phyloP scores from a whole-genome alignment of 2,329 filamentous ascomycete genomes.

The Paecilomyces niveus region DNA sequence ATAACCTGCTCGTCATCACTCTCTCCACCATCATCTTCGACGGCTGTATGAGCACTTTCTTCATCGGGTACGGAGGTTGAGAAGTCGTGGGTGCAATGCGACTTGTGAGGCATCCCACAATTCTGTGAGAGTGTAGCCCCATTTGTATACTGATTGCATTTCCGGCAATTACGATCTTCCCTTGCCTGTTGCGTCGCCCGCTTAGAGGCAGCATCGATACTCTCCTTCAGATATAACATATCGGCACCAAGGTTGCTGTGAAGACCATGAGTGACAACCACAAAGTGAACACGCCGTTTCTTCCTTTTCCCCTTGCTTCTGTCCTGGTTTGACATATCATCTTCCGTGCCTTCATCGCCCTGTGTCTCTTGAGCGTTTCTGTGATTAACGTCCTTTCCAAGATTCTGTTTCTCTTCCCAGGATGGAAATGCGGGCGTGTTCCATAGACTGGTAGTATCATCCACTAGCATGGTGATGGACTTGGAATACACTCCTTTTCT shows the following conservation, averaged over 20 bases:
- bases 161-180: constrained; percentile 45
- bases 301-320: constrained; percentile 20
- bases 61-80: not conserved
- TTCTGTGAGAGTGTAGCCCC: no score
- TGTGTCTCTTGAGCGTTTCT: constrained; percentile 13
- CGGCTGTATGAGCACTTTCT: constrained; percentile 2
- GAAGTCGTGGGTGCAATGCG: no score
- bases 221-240: constrained; percentile 96
- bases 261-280: constrained; percentile 86
- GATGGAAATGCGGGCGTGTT: constrained; percentile 78
- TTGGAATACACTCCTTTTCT: constrained; percentile 77
- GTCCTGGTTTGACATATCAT: constrained; percentile 5
- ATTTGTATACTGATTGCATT: constrained; percentile 12
- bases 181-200: constrained; percentile 66
- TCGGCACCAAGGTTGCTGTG: constrained; percentile 94
- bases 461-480: constrained; percentile 68
- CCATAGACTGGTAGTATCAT: constrained; percentile 87
- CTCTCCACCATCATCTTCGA: constrained; percentile 25
- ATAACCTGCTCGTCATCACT: constrained; percentile 67
- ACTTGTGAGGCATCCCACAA: no score
- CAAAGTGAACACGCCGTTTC: constrained; percentile 69
- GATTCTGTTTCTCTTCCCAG: constrained; percentile 39
- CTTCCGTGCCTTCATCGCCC: constrained; percentile 1
- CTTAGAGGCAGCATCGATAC: constrained; percentile 76
- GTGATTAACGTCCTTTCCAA: constrained; percentile 21